Percentiles rank a stretch among this genome's conserved stretches.
These are phyloP conservation scores for Hymenoscyphus linearis DNA, from an alignment of 2,329 filamentous ascomycete species.

Conservation along the genomic window DNA sequence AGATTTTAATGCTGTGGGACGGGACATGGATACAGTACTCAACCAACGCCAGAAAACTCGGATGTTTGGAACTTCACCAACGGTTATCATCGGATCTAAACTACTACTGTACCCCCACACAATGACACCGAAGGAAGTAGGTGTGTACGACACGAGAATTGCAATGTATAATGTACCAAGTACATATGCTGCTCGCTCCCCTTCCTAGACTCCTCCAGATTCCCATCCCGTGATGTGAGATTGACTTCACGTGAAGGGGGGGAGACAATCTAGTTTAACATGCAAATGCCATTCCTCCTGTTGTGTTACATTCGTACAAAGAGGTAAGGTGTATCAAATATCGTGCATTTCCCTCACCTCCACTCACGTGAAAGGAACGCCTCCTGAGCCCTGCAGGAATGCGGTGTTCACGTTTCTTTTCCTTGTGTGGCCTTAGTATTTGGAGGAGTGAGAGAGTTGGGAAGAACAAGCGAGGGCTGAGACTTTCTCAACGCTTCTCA, in stretches of 20 bases:
- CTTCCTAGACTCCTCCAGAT: background rate
- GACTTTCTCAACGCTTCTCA: background rate
- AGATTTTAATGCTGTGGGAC: background rate
- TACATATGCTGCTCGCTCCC: background rate
- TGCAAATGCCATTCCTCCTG: background rate
- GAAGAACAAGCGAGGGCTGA: background rate
- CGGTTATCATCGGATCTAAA: background rate
- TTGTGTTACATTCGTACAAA: background rate
- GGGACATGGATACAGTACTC: background rate
- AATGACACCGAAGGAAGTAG: background rate
- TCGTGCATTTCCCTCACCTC: background rate
- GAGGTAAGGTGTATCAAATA: background rate
- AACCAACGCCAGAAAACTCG: background rate
- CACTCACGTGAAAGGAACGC: background rate
- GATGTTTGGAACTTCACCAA: background rate
- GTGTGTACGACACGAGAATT: background rate
- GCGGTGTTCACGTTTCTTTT: background rate
- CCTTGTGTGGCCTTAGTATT: background rate
- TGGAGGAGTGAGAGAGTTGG: background rate
- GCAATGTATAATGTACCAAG: background rate
- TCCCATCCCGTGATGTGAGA: background rate
- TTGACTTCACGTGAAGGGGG: background rate
- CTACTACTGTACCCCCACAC: background rate
- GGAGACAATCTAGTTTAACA: background rate
- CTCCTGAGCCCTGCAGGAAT: background rate